Base-by-base conservation (phyloP, 305 asterid species). In the Plantago coronopus region DNA sequence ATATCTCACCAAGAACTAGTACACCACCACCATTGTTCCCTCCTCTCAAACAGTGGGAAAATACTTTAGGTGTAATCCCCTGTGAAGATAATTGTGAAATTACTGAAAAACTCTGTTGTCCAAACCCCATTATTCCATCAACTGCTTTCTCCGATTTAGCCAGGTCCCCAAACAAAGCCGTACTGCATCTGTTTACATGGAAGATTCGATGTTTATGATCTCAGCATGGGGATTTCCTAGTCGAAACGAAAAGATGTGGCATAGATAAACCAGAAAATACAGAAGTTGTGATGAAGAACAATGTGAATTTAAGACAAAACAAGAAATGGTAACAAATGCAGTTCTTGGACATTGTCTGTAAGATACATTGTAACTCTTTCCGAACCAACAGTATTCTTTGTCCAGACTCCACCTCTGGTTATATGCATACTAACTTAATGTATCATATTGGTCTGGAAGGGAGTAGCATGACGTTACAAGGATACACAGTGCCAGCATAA, bases 1-100 rank as follows among this genome's bases (percentile, higher is more conserved):
- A 74, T 81, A 89, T 86, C 84, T 84, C 89, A 75, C 97, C 97
- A 79, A 89, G 95, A 80, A 89, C 97, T 57, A 86, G 89, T 75
- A 82, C 74, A 69, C 95, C 97, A 25, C 95, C 97, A 72, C 97
- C 97, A 68, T 62, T 75, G 54, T 75, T 95, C 56, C 81, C 95
- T 73, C 97, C 97, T 76, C 77, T 89, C 83, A 89, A 81, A 84
- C 97, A 86, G 67, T 89, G 95, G 55, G 97, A 86, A 72, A 89
- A 89, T 63, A 86, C 75, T 74, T 73, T 84, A 25, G 97, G 95
- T 51, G 94, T 81, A 72, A 89, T 84, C 59, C 95, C 82, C 34
- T 68, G 84, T 22, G 86, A 81, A 46, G 97, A 77, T 64, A 86
- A 69, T 72, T 89, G 97, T 54, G 97, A 81, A 72, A 84, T 76